A percentile compares a stretch with the other conserved stretches of the same genome.
Evolutionary conservation across 257 asterid genomes (phyloP).

Genomic region (Prunella vulgaris): DNA sequence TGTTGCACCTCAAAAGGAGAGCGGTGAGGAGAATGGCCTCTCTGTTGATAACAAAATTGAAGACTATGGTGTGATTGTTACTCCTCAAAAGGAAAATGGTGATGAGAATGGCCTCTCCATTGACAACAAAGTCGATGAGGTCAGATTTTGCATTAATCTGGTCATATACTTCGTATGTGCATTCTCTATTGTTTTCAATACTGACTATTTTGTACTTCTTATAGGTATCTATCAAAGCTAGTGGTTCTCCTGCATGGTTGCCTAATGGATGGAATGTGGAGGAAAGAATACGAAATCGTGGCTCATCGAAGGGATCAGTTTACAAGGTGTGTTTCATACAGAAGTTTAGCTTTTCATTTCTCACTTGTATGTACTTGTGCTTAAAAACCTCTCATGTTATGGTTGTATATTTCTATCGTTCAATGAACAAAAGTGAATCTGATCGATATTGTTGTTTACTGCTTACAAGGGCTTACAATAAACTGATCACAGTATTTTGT

Average conservation of each 20-base stretch:
- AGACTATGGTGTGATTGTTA: not conserved
- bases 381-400: not conserved
- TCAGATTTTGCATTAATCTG: slow-evolving; percentile 21
- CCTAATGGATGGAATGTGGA: slow-evolving; percentile 60
- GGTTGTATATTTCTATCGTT: not conserved
- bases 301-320: slow-evolving; percentile 26
- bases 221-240: slow-evolving; percentile 29
- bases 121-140: slow-evolving; percentile 26
- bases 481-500: not conserved
- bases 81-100: not conserved
- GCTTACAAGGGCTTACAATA: not conserved
- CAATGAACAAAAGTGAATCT: not conserved
- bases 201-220: slow-evolving; percentile 3
- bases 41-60: slow-evolving; percentile 25
- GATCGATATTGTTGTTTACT: not conserved
- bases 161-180: not conserved
- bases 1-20: slow-evolving; percentile 26
- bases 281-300: slow-evolving; percentile 28
- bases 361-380: not conserved
- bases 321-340: slow-evolving; percentile 47
- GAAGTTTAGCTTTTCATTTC: not conserved
- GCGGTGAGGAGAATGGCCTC: slow-evolving; percentile 13
- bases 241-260: slow-evolving; percentile 42
- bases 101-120: slow-evolving; percentile 15
- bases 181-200: not conserved